Conservation (phyloP, 2,329 filamentous ascomycete genomes). For the Alternaria gansuensis region DNA sequence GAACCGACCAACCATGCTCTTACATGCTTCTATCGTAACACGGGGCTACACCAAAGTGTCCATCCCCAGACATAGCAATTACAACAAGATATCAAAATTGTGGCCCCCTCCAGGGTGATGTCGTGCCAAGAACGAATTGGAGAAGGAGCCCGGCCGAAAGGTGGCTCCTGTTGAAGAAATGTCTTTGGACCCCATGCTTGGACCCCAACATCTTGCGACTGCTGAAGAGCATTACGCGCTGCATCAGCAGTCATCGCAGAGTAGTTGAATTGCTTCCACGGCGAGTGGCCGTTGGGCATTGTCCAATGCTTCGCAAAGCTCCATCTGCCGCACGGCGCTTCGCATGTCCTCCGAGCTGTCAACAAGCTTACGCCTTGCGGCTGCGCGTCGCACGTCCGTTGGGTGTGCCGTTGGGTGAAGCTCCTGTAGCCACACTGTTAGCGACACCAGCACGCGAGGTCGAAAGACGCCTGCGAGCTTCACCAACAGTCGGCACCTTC, state of each 20-base stretch:
- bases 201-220: neutral
- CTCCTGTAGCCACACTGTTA: conserved; percentile 54
- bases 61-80: conserved; percentile 32
- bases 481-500: conserved; percentile 65
- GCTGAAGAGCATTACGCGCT: neutral
- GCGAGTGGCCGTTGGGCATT: neutral
- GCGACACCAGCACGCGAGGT: conserved; percentile 54
- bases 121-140: conserved; percentile 15
- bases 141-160: conserved; percentile 10
- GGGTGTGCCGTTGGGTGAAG: conserved; percentile 57
- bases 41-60: conserved; percentile 21
- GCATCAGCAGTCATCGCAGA: neutral
- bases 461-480: conserved; percentile 61
- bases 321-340: conserved; percentile 4
- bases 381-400: conserved; percentile 71
- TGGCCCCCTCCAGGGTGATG: conserved; percentile 13
- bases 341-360: conserved; percentile 4
- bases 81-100: conserved; percentile 33
- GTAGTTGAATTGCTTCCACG: neutral
- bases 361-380: conserved; percentile 71
- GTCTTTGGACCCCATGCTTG: neutral
- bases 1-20: conserved; percentile 26
- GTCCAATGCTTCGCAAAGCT: conserved; percentile 2
- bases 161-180: conserved; percentile 14
- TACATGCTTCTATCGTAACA: conserved; percentile 37